Percentiles rank a stretch among this genome's conserved stretches.
These are phyloP conservation scores for Xylariaceae sp. DNA, from an alignment of 2,329 filamentous ascomycete genomes.

Conservation along the genomic window DNA sequence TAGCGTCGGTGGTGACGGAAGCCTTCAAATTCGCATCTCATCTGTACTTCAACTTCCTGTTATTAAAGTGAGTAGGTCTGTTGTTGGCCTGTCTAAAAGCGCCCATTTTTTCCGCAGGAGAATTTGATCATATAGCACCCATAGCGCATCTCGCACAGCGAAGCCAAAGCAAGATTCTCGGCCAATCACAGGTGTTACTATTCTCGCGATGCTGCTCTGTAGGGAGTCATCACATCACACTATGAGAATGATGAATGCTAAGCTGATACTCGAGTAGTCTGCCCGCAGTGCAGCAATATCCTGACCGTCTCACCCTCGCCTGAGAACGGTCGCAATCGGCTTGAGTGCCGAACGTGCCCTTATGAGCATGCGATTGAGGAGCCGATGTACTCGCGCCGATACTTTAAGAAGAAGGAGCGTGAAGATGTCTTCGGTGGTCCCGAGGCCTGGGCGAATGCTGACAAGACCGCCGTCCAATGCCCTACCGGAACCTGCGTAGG, in stretches of 20 bases:
- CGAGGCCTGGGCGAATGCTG: slow-evolving; percentile 85
- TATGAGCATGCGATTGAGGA: slow-evolving; percentile 82
- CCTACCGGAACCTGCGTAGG: slow-evolving; percentile 75
- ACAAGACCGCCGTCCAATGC: slow-evolving; percentile 80
- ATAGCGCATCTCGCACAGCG: slow-evolving; percentile 14
- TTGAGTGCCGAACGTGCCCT: slow-evolving; percentile 93
- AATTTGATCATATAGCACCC: slow-evolving; percentile 22
- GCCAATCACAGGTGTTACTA: neutral
- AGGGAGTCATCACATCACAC: slow-evolving; percentile 25
- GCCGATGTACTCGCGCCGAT: slow-evolving; percentile 75
- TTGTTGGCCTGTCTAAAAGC: too few relatives aligned
- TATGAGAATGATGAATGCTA: slow-evolving; percentile 1
- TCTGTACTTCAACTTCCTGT: too few relatives aligned
- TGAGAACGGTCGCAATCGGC: slow-evolving; percentile 64
- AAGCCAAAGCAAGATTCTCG: neutral
- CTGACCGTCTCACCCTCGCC: slow-evolving; percentile 63
- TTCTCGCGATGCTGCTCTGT: slow-evolving; percentile 62
- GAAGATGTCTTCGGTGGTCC: slow-evolving; percentile 88
- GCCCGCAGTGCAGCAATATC: slow-evolving; percentile 78
- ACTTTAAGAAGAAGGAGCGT: slow-evolving; percentile 80
- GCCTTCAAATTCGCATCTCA: neutral
- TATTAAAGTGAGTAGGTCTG: too few relatives aligned
- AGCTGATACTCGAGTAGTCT: slow-evolving; percentile 47
- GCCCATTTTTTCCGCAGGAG: neutral
- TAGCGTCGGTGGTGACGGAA: slow-evolving; percentile 1